Base-by-base conservation (phyloP, 2,329 filamentous ascomycete species). In the Acephala macrosclerotiorum region DNA sequence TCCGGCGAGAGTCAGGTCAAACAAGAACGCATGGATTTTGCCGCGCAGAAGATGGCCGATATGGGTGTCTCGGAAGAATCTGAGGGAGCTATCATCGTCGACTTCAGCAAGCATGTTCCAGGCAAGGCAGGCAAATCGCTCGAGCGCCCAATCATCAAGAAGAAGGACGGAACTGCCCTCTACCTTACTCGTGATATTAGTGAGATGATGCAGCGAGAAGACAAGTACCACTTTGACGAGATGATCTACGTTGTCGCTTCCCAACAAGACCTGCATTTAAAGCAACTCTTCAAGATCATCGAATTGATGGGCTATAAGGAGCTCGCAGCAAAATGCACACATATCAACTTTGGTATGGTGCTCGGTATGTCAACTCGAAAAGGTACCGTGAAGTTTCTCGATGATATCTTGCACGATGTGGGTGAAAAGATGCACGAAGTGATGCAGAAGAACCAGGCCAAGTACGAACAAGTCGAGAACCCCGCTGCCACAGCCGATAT, bases 351-450 rank as follows among this genome's bases (percentile, higher is more conserved):
- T 74, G 91, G 89, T 49, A 82, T 92, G 73, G 89, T 91, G 0
- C 82, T 89, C 62, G 91, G 86, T 61, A 91, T 90, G 89, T 90
- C 83, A 79, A 92, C 87, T 70, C 87, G 86, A 71, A 89, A 85
- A 76, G 90, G 90, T 67, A 93, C 90, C 0, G 91, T 93, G 73
- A 91, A 91, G 79, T 93, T 92, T 81, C 76, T 87, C 47, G 84
- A 84, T 73, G 89, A 92, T 72, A 93, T 94, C 72, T 83, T 94
- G 64, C 84, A 86, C 47, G 91, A 94, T 72, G 93, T 96, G 8
- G 90, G 88, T 74, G 95, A 97, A 63, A 93, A 94, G 80, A 99
- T 99, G 96, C 95, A 98, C 83, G 93, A 97, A 68, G 93, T 96
- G 60, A 99, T 99, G 96, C 88, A 83, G 79, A 91, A 91, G 82